Conservation (phyloP, 2,329 filamentous ascomycete species). For the Mycosphaerelloides madeirae region DNA sequence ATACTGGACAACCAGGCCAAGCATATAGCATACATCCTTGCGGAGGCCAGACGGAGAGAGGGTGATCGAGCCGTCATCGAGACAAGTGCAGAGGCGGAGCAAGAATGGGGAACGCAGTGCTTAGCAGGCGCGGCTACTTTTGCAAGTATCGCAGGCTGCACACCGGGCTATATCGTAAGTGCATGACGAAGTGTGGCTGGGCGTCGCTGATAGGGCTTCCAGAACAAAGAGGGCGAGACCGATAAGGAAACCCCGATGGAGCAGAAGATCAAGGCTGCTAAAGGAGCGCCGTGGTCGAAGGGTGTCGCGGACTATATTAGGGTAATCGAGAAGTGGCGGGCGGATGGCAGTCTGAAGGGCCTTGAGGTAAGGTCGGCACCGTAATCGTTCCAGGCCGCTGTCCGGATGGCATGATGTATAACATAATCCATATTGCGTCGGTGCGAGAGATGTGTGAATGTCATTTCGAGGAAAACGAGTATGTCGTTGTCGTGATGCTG, state of each 20-base stretch:
- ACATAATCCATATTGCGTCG: too few relatives aligned
- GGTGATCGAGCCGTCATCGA: constrained; percentile 37
- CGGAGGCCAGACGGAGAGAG: constrained; percentile 30
- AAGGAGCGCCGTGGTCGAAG: constrained; percentile 25
- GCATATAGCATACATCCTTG: constrained; percentile 46
- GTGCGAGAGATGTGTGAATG: too few relatives aligned
- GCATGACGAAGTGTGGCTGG: too few relatives aligned
- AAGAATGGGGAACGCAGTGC: constrained; percentile 44
- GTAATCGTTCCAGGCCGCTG: too few relatives aligned
- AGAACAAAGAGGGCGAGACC: constrained; percentile 45
- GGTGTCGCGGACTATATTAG: constrained; percentile 32
- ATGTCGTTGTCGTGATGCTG: too few relatives aligned
- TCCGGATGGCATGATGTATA: too few relatives aligned
- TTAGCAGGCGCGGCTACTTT: constrained; percentile 39
- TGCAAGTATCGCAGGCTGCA: constrained; percentile 44
- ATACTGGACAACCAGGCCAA: constrained; percentile 34
- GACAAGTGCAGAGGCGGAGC: constrained; percentile 43
- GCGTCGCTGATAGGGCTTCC: too few relatives aligned
- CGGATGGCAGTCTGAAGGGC: constrained; percentile 28
- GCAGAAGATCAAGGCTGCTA: constrained; percentile 25
- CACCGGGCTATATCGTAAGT: constrained; percentile 53
- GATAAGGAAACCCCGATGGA: constrained; percentile 19
- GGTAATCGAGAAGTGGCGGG: constrained; percentile 32
- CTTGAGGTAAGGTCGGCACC: constrained; percentile 21
- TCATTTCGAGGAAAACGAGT: too few relatives aligned